Evolutionary conservation across 2,329 filamentous ascomycete species (phyloP).

Genomic region (Monilinia fructicola): DNA sequence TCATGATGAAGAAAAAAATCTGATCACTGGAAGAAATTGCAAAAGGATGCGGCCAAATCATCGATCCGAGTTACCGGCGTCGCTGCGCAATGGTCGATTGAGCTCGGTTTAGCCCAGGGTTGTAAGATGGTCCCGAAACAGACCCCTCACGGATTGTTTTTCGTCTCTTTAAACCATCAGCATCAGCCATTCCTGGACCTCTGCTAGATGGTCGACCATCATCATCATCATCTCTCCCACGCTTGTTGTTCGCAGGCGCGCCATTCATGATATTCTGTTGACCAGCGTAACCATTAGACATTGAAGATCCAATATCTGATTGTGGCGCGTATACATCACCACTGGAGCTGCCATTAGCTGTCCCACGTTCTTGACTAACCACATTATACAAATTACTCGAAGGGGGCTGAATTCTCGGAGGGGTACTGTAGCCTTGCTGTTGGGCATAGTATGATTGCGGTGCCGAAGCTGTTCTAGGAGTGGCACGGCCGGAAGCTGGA

Average conservation of each 20-base stretch:
- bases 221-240: constrained; percentile 49
- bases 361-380: constrained; percentile 74
- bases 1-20: constrained; percentile 20
- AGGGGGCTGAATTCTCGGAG: constrained; percentile 67
- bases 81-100: constrained; percentile 47
- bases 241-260: constrained; percentile 46
- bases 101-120: constrained; percentile 49
- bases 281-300: constrained; percentile 63
- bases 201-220: constrained; percentile 59
- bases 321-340: constrained; percentile 71
- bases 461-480: constrained; percentile 74
- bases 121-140: constrained; percentile 52
- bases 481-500: constrained; percentile 80
- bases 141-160: constrained; percentile 70
- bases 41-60: constrained; percentile 28
- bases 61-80: constrained; percentile 34
- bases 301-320: constrained; percentile 54
- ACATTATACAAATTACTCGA: constrained; percentile 86
- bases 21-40: constrained; percentile 34
- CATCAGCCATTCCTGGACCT: constrained; percentile 48
- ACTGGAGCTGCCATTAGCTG: constrained; percentile 63
- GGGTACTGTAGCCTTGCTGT: constrained; percentile 67
- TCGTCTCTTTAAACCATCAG: constrained; percentile 70
- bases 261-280: constrained; percentile 68
- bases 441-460: constrained; percentile 72